Conservation (phyloP, 441 rosid species). For the Melastoma candidum region DNA sequence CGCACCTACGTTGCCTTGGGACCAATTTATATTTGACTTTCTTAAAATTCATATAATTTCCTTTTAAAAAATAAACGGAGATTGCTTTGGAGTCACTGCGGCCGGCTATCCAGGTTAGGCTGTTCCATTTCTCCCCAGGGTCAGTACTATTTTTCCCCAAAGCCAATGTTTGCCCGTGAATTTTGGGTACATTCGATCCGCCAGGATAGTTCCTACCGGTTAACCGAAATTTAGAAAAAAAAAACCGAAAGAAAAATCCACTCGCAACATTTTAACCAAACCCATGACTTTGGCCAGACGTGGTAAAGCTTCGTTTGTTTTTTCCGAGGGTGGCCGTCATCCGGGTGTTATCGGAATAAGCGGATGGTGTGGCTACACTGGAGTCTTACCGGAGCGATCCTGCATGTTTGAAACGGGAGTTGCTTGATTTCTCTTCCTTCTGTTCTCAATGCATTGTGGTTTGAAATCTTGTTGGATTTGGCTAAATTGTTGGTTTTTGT, state of each 20-base stretch:
- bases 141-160: background rate
- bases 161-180: background rate
- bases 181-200: no score
- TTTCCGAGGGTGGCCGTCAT: constrained; percentile 55
- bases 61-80: constrained; percentile 27
- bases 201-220: no score
- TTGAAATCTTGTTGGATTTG: background rate
- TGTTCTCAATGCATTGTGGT: background rate
- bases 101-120: constrained; percentile 92
- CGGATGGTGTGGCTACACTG: constrained; percentile 49
- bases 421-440: constrained; percentile 7
- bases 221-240: no score
- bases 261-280: no score
- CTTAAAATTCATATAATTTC: no score
- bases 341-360: constrained; percentile 65
- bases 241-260: no score
- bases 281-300: background rate
- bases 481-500: background rate
- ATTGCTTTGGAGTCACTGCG: constrained; percentile 90
- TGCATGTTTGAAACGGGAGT: constrained; percentile 80
- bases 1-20: no score
- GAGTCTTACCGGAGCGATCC: constrained; percentile 79
- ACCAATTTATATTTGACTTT: no score
- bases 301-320: background rate
- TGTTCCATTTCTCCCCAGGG: background rate